A percentile compares a stretch with the other conserved stretches of the same genome.
Conservation (phyloP, 2,329 filamentous ascomycete genomes). For the Neoscytalidium dimidiatum region DNA sequence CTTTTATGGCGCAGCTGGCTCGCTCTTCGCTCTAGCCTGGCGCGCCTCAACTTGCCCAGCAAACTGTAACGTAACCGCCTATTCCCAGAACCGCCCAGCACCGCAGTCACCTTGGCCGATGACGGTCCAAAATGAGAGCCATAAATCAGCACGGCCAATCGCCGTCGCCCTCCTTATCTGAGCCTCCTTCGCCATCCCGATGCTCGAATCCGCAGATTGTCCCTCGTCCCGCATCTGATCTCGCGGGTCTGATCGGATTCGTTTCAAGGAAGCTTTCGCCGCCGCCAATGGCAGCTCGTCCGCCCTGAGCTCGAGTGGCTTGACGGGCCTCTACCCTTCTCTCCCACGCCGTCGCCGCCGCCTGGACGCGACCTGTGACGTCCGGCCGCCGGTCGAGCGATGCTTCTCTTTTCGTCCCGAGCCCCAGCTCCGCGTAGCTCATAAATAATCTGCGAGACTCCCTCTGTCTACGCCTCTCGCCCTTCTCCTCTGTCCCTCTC, state of each 20-base stretch:
- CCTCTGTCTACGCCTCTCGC: background rate
- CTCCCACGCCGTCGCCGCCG: slow-evolving; percentile 15
- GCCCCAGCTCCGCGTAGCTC: slow-evolving; percentile 15
- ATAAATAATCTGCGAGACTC: slow-evolving; percentile 18
- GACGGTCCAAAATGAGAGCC: slow-evolving; percentile 17
- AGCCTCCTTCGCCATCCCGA: background rate
- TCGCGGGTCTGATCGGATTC: slow-evolving; percentile 18
- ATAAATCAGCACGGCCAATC: slow-evolving; percentile 17
- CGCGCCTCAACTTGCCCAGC: slow-evolving; percentile 15
- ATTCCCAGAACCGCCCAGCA: slow-evolving; percentile 12
- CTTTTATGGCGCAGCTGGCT: background rate
- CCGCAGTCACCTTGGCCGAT: slow-evolving; percentile 11
- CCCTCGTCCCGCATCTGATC: slow-evolving; percentile 20
- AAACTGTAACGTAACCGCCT: slow-evolving; percentile 20
- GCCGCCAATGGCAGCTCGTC: slow-evolving; percentile 6
- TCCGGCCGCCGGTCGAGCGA: background rate
- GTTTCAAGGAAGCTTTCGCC: slow-evolving; percentile 1
- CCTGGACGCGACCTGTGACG: slow-evolving; percentile 15
- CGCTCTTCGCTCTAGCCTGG: slow-evolving; percentile 1
- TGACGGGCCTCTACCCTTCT: background rate
- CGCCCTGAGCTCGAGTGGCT: background rate
- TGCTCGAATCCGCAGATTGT: slow-evolving; percentile 1
- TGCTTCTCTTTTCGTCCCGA: slow-evolving; percentile 24
- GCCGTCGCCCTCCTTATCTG: slow-evolving; percentile 13
- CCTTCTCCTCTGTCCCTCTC: slow-evolving; percentile 16